Base-by-base conservation (phyloP, 306 rosid genomes). In the Inga laurina region DNA sequence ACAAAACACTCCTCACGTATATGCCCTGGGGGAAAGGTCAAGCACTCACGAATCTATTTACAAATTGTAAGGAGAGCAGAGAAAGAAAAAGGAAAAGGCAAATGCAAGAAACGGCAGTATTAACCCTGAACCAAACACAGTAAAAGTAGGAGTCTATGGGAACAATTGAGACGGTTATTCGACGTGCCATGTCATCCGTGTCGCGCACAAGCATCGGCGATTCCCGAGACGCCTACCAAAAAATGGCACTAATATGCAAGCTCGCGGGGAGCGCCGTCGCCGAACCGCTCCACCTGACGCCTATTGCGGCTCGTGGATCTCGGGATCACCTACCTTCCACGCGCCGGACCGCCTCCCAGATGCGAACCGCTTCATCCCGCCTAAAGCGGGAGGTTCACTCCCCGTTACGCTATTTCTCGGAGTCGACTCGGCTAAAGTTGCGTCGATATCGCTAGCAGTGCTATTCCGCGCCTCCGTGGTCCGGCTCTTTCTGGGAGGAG, bases 281-380 rank as follows among this genome's bases (percentile, higher is more conserved):
- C 52, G 61, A 81, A 61, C 54, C 51, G 61, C 76, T 37, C 49
- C 13, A 2, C 1, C 59, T 10, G 70, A 21, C 41, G 3, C 48
- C 48, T 61, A 43, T 68, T 72, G 79, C 13, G 79, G 48, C 87
- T 75, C 75, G 87, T 77, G 84, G 64, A 82, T 44, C 78, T 90
- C 82, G 1, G 73, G 32, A 0, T 90, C 93, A 62, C 87, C 90
- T 4, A 82, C 85, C 7, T 52, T 85, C 93, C 89, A 92, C 39
- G 97, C 44, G 24, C 80, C 94, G 30, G 97, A 91, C 82, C 90
- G 89, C 82, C 99, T 88, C 66, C 99, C 99, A 0, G 98, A 96
- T 1, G 86, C 86, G 90, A 91, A 94, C 88, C 93, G 89, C 77
- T 75, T 87, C 90, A 96, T 68, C 0, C 90, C 88, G 0, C 97